Evolutionary conservation across 164 flowering plant genomes (phyloP), one percentile per base, ranked within the genome.

Genomic region (Protea cynaroides): DNA sequence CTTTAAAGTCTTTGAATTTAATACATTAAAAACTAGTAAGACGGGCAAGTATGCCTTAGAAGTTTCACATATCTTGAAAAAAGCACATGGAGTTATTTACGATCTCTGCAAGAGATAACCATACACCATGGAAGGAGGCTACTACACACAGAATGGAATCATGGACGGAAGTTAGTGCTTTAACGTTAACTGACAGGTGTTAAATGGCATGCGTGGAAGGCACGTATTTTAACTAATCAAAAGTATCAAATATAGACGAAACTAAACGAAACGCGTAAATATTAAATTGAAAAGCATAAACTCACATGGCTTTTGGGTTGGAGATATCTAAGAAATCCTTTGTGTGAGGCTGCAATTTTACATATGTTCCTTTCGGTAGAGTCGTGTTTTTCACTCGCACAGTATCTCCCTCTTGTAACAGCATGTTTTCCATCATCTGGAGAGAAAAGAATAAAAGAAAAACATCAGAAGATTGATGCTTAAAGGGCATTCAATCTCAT

Each of bases 251-350:
- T 40, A 40, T 8, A 8, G 46, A 40, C 9, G 14, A 40, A 8
- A 12, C 46, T 40, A 40, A 40, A 40, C 1, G 1, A 6, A 40
- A 40, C 8, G 46, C 14, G 13, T 40, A 40, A 9, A 40, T 12
- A 40, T 40, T 12, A 40, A 40, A 40, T 40, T 8, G 46, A 10
- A 37, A 50, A 62, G 22, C 37, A 64, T 15, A 7, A 56, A 81
- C 95, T 91, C 58, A 94, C 97, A 89, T 85, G 44, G 97, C 99
- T 80, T 89, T 94, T n/a, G 99, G 99, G 63, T 94, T 91, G 46
- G 99, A 89, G 47, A 91, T 89, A 75, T 91, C 97, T 78, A 94
- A 78, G 72, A 94, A 94, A 74, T 94, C 99, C 75, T 75, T 86
- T 15, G 97, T 87, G 71, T 94, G 99, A 4, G 99, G 99, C 73